Base-by-base conservation (phyloP, 192 early-diverging fungal genomes). In the Coemansia sp. region DNA sequence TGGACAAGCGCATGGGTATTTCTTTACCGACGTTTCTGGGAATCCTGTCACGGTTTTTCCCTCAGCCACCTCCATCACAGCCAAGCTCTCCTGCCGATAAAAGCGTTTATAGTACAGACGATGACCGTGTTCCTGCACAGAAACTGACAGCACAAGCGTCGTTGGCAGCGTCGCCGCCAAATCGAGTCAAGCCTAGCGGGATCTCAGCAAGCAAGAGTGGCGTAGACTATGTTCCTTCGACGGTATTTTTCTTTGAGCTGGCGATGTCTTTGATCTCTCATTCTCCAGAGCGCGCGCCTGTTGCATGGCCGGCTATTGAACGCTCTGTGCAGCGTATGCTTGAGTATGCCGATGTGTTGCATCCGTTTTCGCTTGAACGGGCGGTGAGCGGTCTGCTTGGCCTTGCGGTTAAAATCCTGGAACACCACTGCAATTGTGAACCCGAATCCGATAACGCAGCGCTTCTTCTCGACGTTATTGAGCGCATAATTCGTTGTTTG, bases 301-400 rank as follows among this genome's bases (percentile, higher is more conserved):
- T 48, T 7, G 51, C 76, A 32, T 87, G 89, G 92, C 85, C 90
- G 15, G 79, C 84, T 22, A 84, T 93, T 4, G 88, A 88, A 58
- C 75, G 84, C 49, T 87, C 94, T 41, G 81, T 97, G 52, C 85
- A 85, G 65, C 83, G 81, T 19, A 91, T 97, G 58, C 64, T 98
- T 18, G 80, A 84, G n/a, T 80, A 90, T 26, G 87, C 90, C 16
- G 83, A 78, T 51, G 81, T 67, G 9, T 80, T 88, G 41, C 90
- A 90, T 55, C 77, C 84, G 1, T 66, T 91, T 41, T 69, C 94
- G 18, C 83, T 97, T 8, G 91, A 96, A 77, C 80, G 94, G 13
- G 87, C 90, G 0, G 92, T 95, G 7, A 86, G 89, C 7, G 89
- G 88, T 8, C 62, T 95, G n/a, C 73, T 84, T n/a, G 84, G 91